Percentiles rank a stretch among this genome's conserved stretches.
These are phyloP conservation scores for Trematosphaeria pertusa DNA, from an alignment of 2,329 filamentous ascomycete genomes.

Conservation along the genomic window DNA sequence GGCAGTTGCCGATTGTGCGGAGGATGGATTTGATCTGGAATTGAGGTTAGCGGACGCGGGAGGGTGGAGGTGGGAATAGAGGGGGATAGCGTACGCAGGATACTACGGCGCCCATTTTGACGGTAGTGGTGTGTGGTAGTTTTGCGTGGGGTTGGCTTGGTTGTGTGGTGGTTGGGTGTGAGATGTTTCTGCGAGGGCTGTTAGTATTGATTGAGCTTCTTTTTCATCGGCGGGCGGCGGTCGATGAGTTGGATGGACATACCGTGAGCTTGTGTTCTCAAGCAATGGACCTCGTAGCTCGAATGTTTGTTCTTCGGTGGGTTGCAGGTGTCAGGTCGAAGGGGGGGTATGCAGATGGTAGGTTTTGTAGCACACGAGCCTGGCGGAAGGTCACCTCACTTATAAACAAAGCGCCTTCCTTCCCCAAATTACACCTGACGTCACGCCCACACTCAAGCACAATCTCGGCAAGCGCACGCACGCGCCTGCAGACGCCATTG, in stretches of 20 bases:
- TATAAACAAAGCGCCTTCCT: conserved; percentile 3
- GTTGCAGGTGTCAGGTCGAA: not conserved
- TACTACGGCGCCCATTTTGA: conserved; percentile 80
- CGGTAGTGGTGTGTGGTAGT: conserved; percentile 19
- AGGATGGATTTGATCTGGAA: conserved; percentile 51
- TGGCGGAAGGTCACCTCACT: not conserved
- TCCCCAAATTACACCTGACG: conserved; percentile 3
- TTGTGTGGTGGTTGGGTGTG: conserved; percentile 4
- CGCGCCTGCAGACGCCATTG: not conserved
- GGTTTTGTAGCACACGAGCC: conserved; percentile 2
- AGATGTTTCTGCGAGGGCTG: not conserved
- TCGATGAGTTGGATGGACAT: not conserved
- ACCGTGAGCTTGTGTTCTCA: too few species aligned
- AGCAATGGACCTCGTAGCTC: too few species aligned
- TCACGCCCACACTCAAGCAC: conserved; percentile 1
- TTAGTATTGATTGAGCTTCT: not conserved
- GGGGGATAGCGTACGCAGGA: conserved; percentile 72
- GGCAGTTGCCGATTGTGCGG: conserved; percentile 54
- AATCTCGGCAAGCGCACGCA: not conserved
- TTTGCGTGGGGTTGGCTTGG: conserved; percentile 2
- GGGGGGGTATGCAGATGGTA: not conserved
- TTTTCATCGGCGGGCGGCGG: not conserved
- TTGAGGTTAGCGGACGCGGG: conserved; percentile 24
- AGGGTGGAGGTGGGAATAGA: not conserved
- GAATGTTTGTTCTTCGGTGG: too few species aligned